Base-by-base conservation (phyloP, 345 rosid genomes). In the Hibiscus tridactylites region DNA sequence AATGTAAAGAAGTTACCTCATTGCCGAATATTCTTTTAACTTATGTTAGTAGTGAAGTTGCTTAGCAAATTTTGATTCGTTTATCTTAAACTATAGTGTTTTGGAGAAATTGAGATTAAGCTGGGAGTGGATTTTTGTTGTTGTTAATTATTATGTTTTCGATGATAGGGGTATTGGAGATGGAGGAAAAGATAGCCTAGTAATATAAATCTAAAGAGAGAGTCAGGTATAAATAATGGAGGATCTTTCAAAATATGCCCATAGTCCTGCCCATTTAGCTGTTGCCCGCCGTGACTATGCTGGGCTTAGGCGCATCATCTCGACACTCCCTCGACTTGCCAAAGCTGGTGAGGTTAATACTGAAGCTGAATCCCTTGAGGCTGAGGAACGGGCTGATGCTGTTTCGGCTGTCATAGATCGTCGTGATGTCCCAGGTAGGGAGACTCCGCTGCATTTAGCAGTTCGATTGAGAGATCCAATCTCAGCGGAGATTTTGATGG, bases 381-480 rank as follows among this genome's bases (percentile, higher is more conserved):
- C 91, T 6, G 99, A 96, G 82, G 70, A 71, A 60, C 80, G 63
- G 62, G 97, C 99, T 47, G 98, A 91, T 81, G 83, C 98, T 72
- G 84, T 96, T 13, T 78, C 97, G 0, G 83, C 88, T 50, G 85
- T 83, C 15, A 89, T 92, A 73, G 98, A 92, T 80, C 77, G 91
- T 1, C 91, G 99, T 44, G 98, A 96, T 81, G 99, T 91, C 60
- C 96, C 93, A 26, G 89, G 87, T 24, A 89, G 99, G 9, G 99
- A 96, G 79, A 96, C 99, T 33, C 96, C 98, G 16, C 82, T 96
- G 80, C 99, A 96, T 75, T 92, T 96, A 19, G 98, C 99, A 6
- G 98, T 95, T 10, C 88, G 88, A 70, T 78, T 90, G 71, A 76
- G 93, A 31, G 99, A 95, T 19, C 90, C 87, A 1, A 74, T 79